Evolutionary conservation across 164 flowering plant species (phyloP).

Genomic region (Liquidambar formosana): DNA sequence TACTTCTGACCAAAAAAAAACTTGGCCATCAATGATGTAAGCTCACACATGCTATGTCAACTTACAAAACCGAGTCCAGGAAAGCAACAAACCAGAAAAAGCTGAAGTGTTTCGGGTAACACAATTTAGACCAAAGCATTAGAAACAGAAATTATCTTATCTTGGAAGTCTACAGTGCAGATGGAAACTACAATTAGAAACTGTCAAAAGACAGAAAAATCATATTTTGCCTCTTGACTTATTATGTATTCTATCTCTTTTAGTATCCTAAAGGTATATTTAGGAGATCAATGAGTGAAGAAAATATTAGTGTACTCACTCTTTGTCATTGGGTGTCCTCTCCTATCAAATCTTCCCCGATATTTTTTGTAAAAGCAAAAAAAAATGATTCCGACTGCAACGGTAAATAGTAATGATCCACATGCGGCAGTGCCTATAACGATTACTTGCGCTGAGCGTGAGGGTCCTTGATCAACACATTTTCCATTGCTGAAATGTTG

Average conservation of each 20-base stretch:
- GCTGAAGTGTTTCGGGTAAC: too few species aligned
- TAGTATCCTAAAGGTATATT: not conserved
- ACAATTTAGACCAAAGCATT: too few species aligned
- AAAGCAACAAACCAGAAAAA: too few species aligned
- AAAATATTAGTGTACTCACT: conserved; percentile 44
- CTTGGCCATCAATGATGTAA: too few species aligned
- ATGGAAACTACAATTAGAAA: not conserved
- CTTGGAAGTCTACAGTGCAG: not conserved
- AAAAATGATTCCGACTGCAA: conserved; percentile 35
- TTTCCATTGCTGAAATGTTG: conserved; percentile 46
- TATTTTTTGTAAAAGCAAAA: conserved; percentile 32
- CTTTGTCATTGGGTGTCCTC: conserved; percentile 25
- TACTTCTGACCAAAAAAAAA: too few species aligned
- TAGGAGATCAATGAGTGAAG: not conserved
- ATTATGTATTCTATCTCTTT: too few species aligned
- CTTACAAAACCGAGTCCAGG: too few species aligned
- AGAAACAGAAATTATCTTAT: not conserved
- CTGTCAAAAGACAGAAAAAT: not conserved
- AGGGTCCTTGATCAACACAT: conserved; percentile 30
- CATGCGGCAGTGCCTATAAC: conserved; percentile 45
- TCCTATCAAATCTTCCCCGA: conserved; percentile 19
- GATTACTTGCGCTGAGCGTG: conserved; percentile 8
- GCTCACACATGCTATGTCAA: too few species aligned
- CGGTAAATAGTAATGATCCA: conserved; percentile 43
- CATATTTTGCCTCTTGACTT: not conserved